Conservation (phyloP, 2,329 filamentous ascomycete species). For the Penicillium sp. region DNA sequence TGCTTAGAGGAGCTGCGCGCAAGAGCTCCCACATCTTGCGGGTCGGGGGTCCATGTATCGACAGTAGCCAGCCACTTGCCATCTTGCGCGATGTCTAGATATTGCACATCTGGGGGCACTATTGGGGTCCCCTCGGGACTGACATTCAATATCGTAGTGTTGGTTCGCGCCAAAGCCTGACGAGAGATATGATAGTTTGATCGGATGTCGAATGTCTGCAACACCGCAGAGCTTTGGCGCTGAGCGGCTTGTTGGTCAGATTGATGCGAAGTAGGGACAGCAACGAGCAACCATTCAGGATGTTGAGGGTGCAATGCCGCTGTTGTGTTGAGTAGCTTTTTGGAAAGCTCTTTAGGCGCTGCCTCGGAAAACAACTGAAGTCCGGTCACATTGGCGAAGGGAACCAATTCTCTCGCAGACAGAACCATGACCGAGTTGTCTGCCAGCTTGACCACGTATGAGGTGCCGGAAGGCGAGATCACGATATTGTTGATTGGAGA, state of each 20-base stretch:
- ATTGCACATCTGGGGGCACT: constrained; percentile 69
- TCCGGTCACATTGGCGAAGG: constrained; percentile 75
- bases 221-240: constrained; percentile 49
- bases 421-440: constrained; percentile 90
- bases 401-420: constrained; percentile 81
- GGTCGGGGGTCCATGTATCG: constrained; percentile 79
- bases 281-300: constrained; percentile 60
- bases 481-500: constrained; percentile 78
- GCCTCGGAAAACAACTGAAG: constrained; percentile 56
- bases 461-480: constrained; percentile 70
- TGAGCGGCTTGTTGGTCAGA: constrained; percentile 29
- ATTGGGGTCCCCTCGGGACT: constrained; percentile 66
- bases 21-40: constrained; percentile 59
- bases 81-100: constrained; percentile 69
- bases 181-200: constrained; percentile 71
- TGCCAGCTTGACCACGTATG: constrained; percentile 77
- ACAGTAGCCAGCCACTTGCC: constrained; percentile 87
- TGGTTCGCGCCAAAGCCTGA: constrained; percentile 83
- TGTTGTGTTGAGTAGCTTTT: constrained; percentile 27
- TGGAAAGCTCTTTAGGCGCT: constrained; percentile 46
- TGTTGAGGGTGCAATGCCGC: constrained; percentile 60
- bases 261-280: constrained; percentile 54
- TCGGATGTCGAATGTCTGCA: constrained; percentile 85
- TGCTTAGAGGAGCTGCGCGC: constrained; percentile 36
- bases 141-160: constrained; percentile 72